These are phyloP conservation scores for Conringia planisiliqua DNA, from an alignment of 345 rosid species.

Conservation along the genomic window DNA sequence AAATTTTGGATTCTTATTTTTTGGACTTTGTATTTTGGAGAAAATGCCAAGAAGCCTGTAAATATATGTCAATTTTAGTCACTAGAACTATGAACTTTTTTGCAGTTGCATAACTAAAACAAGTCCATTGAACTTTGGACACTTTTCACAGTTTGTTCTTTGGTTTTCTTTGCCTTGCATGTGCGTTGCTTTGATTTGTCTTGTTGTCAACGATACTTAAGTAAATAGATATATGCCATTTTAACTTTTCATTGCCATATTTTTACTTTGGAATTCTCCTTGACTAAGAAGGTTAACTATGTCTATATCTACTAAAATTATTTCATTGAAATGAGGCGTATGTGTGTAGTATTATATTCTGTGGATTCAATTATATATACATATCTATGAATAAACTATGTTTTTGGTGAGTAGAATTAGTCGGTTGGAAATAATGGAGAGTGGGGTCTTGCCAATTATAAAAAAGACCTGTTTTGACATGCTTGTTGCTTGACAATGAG, in stretches of 20 bases:
- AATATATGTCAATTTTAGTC: conserved; percentile 26
- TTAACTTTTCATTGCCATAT: conserved; percentile 8
- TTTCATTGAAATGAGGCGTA: not conserved
- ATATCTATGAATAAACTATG: not conserved
- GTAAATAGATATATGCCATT: not conserved
- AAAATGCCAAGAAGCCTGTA: conserved; percentile 15
- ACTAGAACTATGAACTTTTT: conserved; percentile 24
- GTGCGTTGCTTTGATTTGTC: conserved; percentile 25
- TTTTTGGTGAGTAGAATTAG: conserved; percentile 25
- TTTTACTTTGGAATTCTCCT: conserved; percentile 18
- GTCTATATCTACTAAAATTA: not conserved
- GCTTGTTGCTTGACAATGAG: conserved; percentile 28
- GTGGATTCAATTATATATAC: conserved; percentile 4
- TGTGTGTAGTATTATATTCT: conserved; percentile 8
- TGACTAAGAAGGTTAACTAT: conserved; percentile 5
- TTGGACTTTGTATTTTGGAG: not conserved
- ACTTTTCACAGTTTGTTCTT: conserved; percentile 23
- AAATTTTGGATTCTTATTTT: not conserved
- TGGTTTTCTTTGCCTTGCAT: conserved; percentile 25
- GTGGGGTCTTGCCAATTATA: conserved; percentile 39
- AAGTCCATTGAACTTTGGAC: conserved; percentile 13
- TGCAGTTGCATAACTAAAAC: conserved; percentile 15
- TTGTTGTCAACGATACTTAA: conserved; percentile 9
- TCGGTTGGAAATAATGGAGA: conserved; percentile 24
- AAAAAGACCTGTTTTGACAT: conserved; percentile 15